phyloP scores from a whole-genome alignment of 2,329 filamentous ascomycete species.

The Pestalotiopsis sp. region DNA sequence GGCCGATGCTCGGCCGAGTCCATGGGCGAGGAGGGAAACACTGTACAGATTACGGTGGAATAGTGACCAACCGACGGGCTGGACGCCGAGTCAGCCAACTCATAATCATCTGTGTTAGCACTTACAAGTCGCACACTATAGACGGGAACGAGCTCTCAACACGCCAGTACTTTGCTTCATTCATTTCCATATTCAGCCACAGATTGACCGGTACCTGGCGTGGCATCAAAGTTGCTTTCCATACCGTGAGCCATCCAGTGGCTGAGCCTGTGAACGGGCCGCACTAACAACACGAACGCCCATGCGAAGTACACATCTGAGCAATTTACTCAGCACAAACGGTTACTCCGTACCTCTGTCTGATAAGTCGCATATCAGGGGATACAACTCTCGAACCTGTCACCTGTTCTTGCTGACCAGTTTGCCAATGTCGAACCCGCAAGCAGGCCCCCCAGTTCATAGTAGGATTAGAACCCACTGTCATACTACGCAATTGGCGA shows the following conservation, averaged over 20 bases:
- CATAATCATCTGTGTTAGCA: not conserved
- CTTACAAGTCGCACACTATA: not conserved
- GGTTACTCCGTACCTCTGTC: too few species aligned
- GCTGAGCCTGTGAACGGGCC: too few species aligned
- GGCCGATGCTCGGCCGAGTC: not conserved
- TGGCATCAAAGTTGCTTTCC: too few species aligned
- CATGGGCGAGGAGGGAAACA: not conserved
- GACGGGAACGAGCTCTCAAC: not conserved
- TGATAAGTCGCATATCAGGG: too few species aligned
- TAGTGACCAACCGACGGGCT: not conserved
- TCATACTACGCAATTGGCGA: conserved; percentile 2
- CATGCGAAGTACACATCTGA: too few species aligned
- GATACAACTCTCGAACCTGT: not conserved
- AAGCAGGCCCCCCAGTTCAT: not conserved
- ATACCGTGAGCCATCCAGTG: too few species aligned
- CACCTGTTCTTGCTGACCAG: not conserved
- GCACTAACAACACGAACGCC: too few species aligned
- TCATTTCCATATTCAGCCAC: too few species aligned
- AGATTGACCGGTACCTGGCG: too few species aligned
- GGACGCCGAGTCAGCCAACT: not conserved
- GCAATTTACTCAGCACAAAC: too few species aligned
- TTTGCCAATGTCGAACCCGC: not conserved
- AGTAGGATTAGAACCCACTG: not conserved
- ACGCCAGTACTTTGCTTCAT: not conserved
- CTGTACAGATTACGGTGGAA: not conserved